Conservation (phyloP, 2,329 filamentous ascomycete genomes). For the Trichoderma breve region DNA sequence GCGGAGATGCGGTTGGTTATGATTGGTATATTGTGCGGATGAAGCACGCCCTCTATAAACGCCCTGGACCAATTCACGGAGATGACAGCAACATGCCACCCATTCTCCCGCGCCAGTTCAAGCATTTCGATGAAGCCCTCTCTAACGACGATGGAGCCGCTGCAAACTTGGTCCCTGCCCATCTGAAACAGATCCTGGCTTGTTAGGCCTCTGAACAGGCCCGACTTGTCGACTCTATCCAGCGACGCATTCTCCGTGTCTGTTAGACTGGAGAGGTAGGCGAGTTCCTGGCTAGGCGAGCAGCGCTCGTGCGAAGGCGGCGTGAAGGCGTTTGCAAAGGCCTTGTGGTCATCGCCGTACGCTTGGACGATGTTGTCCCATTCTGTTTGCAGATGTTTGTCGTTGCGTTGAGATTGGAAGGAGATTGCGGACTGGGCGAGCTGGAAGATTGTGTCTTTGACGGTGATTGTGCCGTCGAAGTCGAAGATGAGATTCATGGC, state of each 20-base stretch:
- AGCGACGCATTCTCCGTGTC: conserved; percentile 48
- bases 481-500: conserved; percentile 52
- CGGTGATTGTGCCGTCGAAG: conserved; percentile 60
- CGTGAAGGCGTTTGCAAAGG: conserved; percentile 37
- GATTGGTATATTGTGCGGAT: conserved; percentile 34
- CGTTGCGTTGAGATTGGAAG: conserved; percentile 29
- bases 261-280: conserved; percentile 44
- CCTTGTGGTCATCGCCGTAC: conserved; percentile 44
- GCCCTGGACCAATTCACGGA: conserved; percentile 53
- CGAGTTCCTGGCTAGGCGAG: conserved; percentile 39
- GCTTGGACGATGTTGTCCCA: conserved; percentile 47
- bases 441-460: conserved; percentile 50
- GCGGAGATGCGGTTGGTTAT: conserved; percentile 45
- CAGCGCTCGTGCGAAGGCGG: conserved; percentile 35
- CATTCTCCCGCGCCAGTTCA: conserved; percentile 26
- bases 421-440: conserved; percentile 46
- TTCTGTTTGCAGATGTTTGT: conserved; percentile 34
- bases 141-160: conserved; percentile 37
- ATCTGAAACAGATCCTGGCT: conserved; percentile 35
- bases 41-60: conserved; percentile 47
- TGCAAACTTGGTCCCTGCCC: conserved; percentile 37
- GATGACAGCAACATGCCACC: conserved; percentile 44
- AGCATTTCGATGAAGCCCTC: conserved; percentile 41
- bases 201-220: conserved; percentile 45
- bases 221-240: conserved; percentile 41